Evolutionary conservation across 495 filamentous ascomycete species (phyloP), one percentile per base, ranked within the genome.

Genomic region (Viridothelium virens): DNA sequence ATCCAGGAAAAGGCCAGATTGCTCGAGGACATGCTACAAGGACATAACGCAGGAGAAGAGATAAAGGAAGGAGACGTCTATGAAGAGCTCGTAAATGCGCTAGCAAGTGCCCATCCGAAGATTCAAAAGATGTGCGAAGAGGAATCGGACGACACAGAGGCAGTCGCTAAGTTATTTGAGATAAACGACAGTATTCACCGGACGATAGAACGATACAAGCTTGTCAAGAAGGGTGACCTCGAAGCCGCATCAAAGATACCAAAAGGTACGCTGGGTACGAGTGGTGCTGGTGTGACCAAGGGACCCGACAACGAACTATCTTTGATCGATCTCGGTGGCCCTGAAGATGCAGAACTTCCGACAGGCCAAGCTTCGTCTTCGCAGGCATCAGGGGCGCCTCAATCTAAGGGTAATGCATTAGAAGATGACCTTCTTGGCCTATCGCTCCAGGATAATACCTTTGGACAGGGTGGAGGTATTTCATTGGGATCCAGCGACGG

Each of bases 91-190:
- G 91, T 91, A n/a, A 89, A 87, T 71, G 87, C 94, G 3, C 79
- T 98, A 38, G 90, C 90, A 74, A 96, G 90, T 70, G 95, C 94
- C 11, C 95, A 97, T 64, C 95, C 94, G 1, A 97, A 98, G 79
- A 98, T 97, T 65, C 92, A 96, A 72, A 96, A 88, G 78, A 98
- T 98, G 92, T 96, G 95, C 74, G 95, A 98, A 74, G 94, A 97
- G 72, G 94, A 98, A 73, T 96, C 91, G 14, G 94, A 97, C 48
- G 94, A 98, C 73, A 85, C 90, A 61, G 95, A 97, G 77, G 94
- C 94, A 16, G 94, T 98, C 10, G 89, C 90, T 56, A 97, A 97
- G 78, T 78, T 98, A 36, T 80, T 97, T 47, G 91, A 98, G 75
- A 96, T 98, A 68, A 97, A 97, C 73, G 95, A 98, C 74, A 96